phyloP scores from a whole-genome alignment of 768 basidiomycete species.

The Rickenella mellea region DNA sequence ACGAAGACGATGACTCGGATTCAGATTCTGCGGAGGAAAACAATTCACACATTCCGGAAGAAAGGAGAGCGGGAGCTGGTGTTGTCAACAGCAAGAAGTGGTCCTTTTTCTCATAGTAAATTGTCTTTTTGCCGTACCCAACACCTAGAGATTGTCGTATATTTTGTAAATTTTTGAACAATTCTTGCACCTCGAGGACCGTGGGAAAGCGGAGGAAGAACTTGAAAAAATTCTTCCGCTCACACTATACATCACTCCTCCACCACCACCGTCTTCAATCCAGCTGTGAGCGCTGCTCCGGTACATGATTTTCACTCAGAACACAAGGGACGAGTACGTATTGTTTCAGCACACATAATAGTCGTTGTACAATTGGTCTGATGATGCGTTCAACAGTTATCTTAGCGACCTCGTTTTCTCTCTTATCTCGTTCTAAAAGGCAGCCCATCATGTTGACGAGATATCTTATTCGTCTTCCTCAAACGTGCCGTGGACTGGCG shows the following conservation, averaged over 20 bases:
- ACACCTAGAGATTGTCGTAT: not conserved
- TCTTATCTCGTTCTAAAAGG: constrained; percentile 37
- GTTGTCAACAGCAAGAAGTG: constrained; percentile 4
- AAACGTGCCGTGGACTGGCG: constrained; percentile 48
- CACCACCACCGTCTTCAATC: not conserved
- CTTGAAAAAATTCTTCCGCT: not conserved
- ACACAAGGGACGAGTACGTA: constrained; percentile 82
- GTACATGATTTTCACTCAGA: constrained; percentile 78
- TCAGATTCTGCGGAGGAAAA: constrained; percentile 26
- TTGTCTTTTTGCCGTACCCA: not conserved
- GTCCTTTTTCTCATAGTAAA: not conserved
- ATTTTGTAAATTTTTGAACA: no score
- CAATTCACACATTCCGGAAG: constrained; percentile 53
- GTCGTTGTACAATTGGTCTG: constrained; percentile 14
- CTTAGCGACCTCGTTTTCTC: constrained; percentile 89
- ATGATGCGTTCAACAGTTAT: constrained; percentile 40
- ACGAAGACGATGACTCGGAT: constrained; percentile 29
- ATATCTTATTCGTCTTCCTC: constrained; percentile 47
- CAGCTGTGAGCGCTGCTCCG: constrained; percentile 11
- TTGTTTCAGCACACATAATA: constrained; percentile 1
- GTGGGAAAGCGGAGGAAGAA: no score
- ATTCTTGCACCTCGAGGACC: no score
- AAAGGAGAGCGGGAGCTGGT: constrained; percentile 44
- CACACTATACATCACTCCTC: not conserved
- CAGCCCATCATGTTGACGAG: constrained; percentile 22